These are phyloP conservation scores for Scytalidium sp. DNA, from an alignment of 2,329 filamentous ascomycete species.

Conservation along the genomic window DNA sequence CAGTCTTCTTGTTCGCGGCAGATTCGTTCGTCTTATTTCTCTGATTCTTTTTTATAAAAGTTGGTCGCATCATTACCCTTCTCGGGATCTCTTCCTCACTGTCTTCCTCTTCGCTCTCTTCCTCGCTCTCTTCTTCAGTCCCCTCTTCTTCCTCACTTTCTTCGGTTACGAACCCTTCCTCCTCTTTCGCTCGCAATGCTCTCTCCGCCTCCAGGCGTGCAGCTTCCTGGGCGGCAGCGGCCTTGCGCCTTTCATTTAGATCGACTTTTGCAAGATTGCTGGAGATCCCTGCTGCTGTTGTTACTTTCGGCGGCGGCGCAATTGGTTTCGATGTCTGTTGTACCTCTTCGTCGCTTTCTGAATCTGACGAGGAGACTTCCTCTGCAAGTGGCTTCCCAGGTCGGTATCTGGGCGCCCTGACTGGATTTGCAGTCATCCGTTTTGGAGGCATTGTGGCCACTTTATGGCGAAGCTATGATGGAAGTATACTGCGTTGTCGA, in stretches of 20 bases:
- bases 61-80: slow-evolving; percentile 58
- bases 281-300: slow-evolving; percentile 54
- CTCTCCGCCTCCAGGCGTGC: slow-evolving; percentile 44
- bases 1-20: slow-evolving; percentile 31
- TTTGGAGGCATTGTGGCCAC: slow-evolving; percentile 58
- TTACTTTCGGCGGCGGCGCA: slow-evolving; percentile 54
- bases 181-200: slow-evolving; percentile 38
- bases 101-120: slow-evolving; percentile 31
- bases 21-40: slow-evolving; percentile 30
- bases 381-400: slow-evolving; percentile 72
- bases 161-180: slow-evolving; percentile 63
- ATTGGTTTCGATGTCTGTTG: slow-evolving; percentile 32
- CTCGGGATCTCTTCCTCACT: slow-evolving; percentile 57
- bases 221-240: slow-evolving; percentile 44
- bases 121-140: slow-evolving; percentile 29
- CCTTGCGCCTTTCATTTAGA: slow-evolving; percentile 43
- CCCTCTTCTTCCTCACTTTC: slow-evolving; percentile 32
- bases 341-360: slow-evolving; percentile 42
- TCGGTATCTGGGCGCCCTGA: slow-evolving; percentile 76
- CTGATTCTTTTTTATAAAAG: slow-evolving; percentile 60
- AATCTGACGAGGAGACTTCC: slow-evolving; percentile 45
- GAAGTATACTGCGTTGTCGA: not conserved
- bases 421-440: slow-evolving; percentile 90
- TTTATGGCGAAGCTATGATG: not conserved
- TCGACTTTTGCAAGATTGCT: slow-evolving; percentile 52